Evolutionary conservation across 306 rosid genomes (phyloP), one percentile per base, ranked within the genome.

Genomic region (Castanospermum australe): DNA sequence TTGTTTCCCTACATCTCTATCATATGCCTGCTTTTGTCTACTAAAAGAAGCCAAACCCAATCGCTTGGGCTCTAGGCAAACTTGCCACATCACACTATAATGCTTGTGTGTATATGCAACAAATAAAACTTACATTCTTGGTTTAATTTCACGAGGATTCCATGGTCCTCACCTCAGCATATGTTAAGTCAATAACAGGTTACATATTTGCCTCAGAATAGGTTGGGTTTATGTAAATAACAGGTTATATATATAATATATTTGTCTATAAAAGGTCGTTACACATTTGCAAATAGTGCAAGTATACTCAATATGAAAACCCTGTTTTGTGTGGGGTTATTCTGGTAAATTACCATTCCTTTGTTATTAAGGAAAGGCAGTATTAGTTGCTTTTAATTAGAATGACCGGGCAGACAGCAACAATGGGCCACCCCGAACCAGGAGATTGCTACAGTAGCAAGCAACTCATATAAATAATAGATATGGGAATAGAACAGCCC

Each of bases 331-430:
- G 76, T 33, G 60, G 60, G 88, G 87, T 28, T 79, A 61, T 75
- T 81, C 10, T 50, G 67, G 91, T 87, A 90, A 88, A 78, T 71
- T 14, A 13, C 7, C 18, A 48, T 91, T 93, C 78, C 97, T 90
- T 91, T 87, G 89, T 83, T 38, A 71, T 84, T 87, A 92, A 91
- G 99, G 38, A 92, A 94, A 82, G 83, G 41, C 4, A 32, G 78
- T 44, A 39, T 69, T n/a, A n/a, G n/a, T n/a, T n/a, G n/a, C 81
- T 79, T 78, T 80, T 36, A 85, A 77, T 75, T 52, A 42, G 65
- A 79, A 76, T 68, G 88, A 73, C 78, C 17, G 32, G 62, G 84
- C 72, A 84, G 83, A 81, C 81, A 70, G 73, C 52, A 69, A 67
- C 50, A 5, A 75, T 76, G 82, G 84, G 82, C 84, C 88, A 87